phyloP scores from a whole-genome alignment of 306 rosid genomes.

The Bauhinia variegata region DNA sequence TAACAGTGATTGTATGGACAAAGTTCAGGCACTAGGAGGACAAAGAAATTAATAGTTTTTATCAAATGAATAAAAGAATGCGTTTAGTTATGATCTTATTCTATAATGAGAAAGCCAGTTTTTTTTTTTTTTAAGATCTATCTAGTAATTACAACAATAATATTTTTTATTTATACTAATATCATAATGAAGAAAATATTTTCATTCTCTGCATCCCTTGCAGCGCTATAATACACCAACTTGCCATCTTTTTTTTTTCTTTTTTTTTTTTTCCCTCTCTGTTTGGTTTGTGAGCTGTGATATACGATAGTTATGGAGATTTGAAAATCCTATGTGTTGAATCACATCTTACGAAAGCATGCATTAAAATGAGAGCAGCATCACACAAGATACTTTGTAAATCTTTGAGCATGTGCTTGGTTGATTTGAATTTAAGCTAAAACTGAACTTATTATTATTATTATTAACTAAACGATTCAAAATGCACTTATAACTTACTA shows the following conservation, averaged over 20 bases:
- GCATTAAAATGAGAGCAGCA: conserved; percentile 9
- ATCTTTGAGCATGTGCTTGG: too few relatives aligned
- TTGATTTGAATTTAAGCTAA: too few relatives aligned
- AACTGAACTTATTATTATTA: too few relatives aligned
- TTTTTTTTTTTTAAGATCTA: conserved; percentile 27
- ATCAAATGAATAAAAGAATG: not conserved
- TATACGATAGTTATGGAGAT: too few relatives aligned
- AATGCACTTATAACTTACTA: too few relatives aligned
- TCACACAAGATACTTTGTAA: conserved; percentile 9
- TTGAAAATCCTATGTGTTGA: conserved; percentile 28
- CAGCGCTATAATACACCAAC: too few relatives aligned
- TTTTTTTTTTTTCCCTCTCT: not conserved
- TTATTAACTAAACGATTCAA: too few relatives aligned
- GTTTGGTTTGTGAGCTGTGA: conserved; percentile 23
- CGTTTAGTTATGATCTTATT: not conserved
- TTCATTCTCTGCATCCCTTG: not conserved
- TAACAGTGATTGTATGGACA: too few relatives aligned
- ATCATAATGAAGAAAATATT: not conserved
- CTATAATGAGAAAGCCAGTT: conserved; percentile 13
- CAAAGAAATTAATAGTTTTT: too few relatives aligned
- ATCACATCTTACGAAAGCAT: conserved; percentile 35
- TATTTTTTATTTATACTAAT: conserved; percentile 3
- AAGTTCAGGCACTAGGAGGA: too few relatives aligned
- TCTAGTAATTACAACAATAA: conserved; percentile 24
- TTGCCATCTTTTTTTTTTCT: too few relatives aligned